phyloP scores from a whole-genome alignment of 2,329 filamentous ascomycete species.

The Trichoderma guizhouense region DNA sequence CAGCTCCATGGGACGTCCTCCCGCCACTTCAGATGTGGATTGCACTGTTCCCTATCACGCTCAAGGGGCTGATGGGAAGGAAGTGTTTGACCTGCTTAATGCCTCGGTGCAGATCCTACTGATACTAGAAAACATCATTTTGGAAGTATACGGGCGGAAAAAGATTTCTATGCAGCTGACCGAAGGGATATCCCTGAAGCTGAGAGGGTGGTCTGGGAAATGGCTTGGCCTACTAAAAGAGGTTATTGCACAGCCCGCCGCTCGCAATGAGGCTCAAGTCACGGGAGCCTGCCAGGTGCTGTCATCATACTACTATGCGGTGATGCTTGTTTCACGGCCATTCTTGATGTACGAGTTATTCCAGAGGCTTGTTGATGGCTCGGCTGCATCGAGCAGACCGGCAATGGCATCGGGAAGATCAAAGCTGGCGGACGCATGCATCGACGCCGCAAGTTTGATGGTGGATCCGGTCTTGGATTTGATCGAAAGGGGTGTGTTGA shows the following conservation, averaged over 20 bases:
- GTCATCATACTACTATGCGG: conserved; percentile 53
- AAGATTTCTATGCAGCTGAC: conserved; percentile 53
- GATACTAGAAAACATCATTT: conserved; percentile 48
- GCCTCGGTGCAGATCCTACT: conserved; percentile 52
- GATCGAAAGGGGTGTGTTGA: conserved; percentile 40
- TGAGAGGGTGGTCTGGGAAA: conserved; percentile 48
- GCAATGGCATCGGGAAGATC: conserved; percentile 42
- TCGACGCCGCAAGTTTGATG: conserved; percentile 53
- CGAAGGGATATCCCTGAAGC: conserved; percentile 50
- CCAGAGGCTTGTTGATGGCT: conserved; percentile 40
- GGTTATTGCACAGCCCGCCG: conserved; percentile 28
- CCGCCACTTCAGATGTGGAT: conserved; percentile 51
- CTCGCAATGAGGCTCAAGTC: conserved; percentile 29
- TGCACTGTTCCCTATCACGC: conserved; percentile 49
- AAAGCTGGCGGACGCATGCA: conserved; percentile 52
- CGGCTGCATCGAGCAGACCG: conserved; percentile 21
- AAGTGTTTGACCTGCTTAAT: conserved; percentile 46
- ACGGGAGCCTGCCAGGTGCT: conserved; percentile 51
- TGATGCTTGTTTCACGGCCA: conserved; percentile 54
- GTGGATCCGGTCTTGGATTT: conserved; percentile 47
- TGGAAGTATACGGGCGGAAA: conserved; percentile 51
- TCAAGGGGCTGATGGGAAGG: conserved; percentile 35
- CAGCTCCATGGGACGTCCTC: conserved; percentile 53
- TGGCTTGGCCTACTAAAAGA: conserved; percentile 48
- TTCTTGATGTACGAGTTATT: conserved; percentile 56